Evolutionary conservation across 768 basidiomycete genomes (phyloP).

Genomic region (Favolaschia claudopus): DNA sequence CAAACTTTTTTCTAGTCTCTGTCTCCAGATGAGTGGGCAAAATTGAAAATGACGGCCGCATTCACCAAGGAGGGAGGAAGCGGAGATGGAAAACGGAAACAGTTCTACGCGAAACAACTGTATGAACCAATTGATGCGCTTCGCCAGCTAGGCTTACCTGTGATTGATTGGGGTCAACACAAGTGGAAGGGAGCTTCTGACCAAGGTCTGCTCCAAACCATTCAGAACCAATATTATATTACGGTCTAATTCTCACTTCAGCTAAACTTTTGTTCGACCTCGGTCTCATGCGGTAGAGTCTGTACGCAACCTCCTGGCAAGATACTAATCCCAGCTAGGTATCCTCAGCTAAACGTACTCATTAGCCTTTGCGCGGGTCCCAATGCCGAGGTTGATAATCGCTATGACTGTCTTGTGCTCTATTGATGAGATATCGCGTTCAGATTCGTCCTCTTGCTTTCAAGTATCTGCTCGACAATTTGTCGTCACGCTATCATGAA

Average conservation of each 20-base stretch:
- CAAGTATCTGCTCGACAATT: slow-evolving; percentile 84
- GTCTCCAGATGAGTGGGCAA: slow-evolving; percentile 55
- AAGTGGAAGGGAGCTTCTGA: slow-evolving; percentile 88
- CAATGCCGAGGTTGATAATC: slow-evolving; percentile 45
- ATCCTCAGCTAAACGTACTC: slow-evolving; percentile 71
- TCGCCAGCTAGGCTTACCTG: slow-evolving; percentile 75
- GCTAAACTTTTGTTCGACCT: slow-evolving; percentile 83
- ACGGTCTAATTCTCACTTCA: slow-evolving; percentile 35
- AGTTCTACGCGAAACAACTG: slow-evolving; percentile 74
- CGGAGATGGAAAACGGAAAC: slow-evolving; percentile 43
- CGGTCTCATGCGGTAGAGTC: slow-evolving; percentile 59
- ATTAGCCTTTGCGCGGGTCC: slow-evolving; percentile 72
- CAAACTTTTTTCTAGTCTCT: slow-evolving; percentile 30
- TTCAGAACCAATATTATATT: slow-evolving; percentile 1
- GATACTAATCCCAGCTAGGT: slow-evolving; percentile 20
- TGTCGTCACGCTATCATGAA: slow-evolving; percentile 62
- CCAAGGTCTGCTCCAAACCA: slow-evolving; percentile 67
- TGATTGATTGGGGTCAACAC: slow-evolving; percentile 87
- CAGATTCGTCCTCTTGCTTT: slow-evolving; percentile 67
- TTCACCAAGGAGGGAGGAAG: slow-evolving; percentile 67
- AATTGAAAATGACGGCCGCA: slow-evolving; percentile 72
- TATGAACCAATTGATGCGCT: slow-evolving; percentile 86
- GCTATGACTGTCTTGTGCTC: neutral
- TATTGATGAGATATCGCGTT: no score
- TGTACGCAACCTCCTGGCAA: no score